Conservation (phyloP, 345 rosid species). For the Microthlaspi erraticum region DNA sequence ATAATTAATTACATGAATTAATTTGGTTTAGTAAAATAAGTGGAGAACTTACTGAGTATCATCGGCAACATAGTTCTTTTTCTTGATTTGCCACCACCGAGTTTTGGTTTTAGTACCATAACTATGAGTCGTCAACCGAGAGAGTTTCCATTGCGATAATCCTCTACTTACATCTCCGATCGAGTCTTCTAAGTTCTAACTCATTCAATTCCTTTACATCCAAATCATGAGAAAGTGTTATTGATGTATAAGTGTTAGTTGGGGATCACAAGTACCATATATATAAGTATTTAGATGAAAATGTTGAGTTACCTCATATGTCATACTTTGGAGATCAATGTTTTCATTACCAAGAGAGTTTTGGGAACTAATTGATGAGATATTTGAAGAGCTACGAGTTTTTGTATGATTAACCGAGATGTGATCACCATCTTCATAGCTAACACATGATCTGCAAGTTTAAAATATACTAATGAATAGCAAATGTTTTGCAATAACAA, state of each 20-base stretch:
- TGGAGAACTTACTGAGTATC: conserved; percentile 35
- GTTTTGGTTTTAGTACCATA: conserved; percentile 23
- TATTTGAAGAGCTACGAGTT: not conserved
- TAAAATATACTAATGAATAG: conserved; percentile 10
- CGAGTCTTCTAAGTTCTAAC: conserved; percentile 30
- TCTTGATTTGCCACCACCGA: not conserved
- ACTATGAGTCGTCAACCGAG: not conserved
- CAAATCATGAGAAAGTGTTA: not conserved
- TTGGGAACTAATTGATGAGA: not conserved
- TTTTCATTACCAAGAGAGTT: not conserved
- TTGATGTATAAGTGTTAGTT: not conserved
- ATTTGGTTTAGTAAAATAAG: not conserved
- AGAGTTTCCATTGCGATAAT: conserved; percentile 3
- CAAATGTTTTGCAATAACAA: not conserved
- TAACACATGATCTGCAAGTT: conserved; percentile 1
- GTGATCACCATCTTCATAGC: conserved; percentile 7
- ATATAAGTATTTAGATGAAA: not conserved
- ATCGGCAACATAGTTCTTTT: conserved; percentile 16
- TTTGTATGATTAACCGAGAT: not conserved
- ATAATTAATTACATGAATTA: not conserved
- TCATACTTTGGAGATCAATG: conserved; percentile 18
- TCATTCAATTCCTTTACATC: conserved; percentile 34
- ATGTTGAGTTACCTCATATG: conserved; percentile 37
- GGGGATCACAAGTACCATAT: not conserved
- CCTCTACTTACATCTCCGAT: conserved; percentile 21